Percentiles rank a stretch among this genome's conserved stretches.
Conservation (phyloP, 2,329 filamentous ascomycete genomes). For the Penicillium capsulatum region DNA sequence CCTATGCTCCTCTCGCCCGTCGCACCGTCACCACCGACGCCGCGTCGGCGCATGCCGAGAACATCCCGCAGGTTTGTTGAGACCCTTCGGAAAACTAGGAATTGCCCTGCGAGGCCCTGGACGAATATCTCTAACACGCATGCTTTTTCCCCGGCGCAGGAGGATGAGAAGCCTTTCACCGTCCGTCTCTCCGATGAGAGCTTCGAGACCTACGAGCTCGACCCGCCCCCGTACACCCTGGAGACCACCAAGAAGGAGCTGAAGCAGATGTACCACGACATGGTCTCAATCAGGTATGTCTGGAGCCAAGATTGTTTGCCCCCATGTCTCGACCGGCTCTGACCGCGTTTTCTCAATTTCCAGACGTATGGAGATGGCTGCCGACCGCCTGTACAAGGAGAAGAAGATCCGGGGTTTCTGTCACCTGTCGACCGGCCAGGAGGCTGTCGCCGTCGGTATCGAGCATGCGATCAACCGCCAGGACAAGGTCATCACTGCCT, state of each 20-base stretch:
- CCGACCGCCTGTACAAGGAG: conserved; percentile 98
- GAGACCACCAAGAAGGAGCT: conserved; percentile 95
- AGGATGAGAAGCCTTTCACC: conserved; percentile 89
- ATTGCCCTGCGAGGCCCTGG: conserved; percentile 38
- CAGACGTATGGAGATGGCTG: conserved; percentile 99
- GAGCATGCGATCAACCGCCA: conserved; percentile 89
- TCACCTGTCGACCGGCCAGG: conserved; percentile 95
- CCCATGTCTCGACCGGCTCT: too few relatives aligned
- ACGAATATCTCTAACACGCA: conserved; percentile 11
- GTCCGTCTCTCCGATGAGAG: conserved; percentile 94
- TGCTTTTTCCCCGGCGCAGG: conserved; percentile 56
- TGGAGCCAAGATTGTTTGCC: too few relatives aligned
- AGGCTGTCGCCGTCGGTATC: conserved; percentile 94
- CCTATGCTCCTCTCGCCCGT: conserved; percentile 49
- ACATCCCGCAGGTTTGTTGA: conserved; percentile 62
- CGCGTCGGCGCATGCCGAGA: conserved; percentile 83
- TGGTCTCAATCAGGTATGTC: conserved; percentile 85
- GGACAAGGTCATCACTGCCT: conserved; percentile 95
- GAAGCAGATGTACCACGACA: conserved; percentile 98
- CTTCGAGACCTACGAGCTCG: conserved; percentile 99
- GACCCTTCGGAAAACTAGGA: conserved; percentile 40
- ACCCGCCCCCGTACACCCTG: conserved; percentile 89
- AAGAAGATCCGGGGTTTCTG: conserved; percentile 99
- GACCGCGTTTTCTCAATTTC: conserved; percentile 4
- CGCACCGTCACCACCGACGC: conserved; percentile 92